Conservation (phyloP, 2,329 filamentous ascomycete species). For the Macrophomina phaseolina region DNA sequence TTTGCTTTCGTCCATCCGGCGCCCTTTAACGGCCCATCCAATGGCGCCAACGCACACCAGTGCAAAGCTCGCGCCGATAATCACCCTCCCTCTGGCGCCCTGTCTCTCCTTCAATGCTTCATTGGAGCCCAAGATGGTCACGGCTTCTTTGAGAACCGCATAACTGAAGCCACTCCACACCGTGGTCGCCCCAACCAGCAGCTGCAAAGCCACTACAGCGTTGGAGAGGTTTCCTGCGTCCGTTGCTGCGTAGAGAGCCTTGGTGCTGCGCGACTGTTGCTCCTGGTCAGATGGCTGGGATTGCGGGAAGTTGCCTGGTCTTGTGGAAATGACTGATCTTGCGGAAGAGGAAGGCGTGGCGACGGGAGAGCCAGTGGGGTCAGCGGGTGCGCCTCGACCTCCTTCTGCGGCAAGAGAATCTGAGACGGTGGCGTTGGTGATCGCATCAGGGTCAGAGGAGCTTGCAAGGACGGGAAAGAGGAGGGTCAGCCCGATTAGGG, state of each 20-base stretch:
- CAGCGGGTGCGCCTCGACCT: not conserved
- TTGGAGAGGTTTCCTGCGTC: slow-evolving; percentile 37
- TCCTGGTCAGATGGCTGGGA: not conserved
- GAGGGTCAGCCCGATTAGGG: slow-evolving; percentile 83
- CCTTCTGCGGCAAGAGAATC: slow-evolving; percentile 21
- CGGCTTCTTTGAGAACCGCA: slow-evolving; percentile 85
- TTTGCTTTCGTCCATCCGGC: not conserved
- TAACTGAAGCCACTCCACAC: slow-evolving; percentile 95
- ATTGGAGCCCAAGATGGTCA: slow-evolving; percentile 74
- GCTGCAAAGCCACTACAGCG: slow-evolving; percentile 60
- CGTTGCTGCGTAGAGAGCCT: slow-evolving; percentile 2
- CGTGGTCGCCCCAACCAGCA: slow-evolving; percentile 85
- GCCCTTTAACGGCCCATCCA: slow-evolving; percentile 4
- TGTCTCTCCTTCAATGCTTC: slow-evolving; percentile 56
- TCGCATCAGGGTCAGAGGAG: not conserved
- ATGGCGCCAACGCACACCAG: slow-evolving; percentile 50
- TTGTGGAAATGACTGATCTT: not conserved
- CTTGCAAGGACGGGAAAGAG: slow-evolving; percentile 73
- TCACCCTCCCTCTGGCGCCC: slow-evolving; percentile 53
- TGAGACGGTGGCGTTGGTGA: slow-evolving; percentile 16
- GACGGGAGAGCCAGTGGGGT: slow-evolving; percentile 15
- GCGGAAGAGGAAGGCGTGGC: slow-evolving; percentile 1
- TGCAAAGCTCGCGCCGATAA: slow-evolving; percentile 55
- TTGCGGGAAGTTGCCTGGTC: not conserved
- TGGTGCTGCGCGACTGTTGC: not conserved